phyloP scores from a whole-genome alignment of 164 flowering plant genomes.

The Amborella trichopoda region DNA sequence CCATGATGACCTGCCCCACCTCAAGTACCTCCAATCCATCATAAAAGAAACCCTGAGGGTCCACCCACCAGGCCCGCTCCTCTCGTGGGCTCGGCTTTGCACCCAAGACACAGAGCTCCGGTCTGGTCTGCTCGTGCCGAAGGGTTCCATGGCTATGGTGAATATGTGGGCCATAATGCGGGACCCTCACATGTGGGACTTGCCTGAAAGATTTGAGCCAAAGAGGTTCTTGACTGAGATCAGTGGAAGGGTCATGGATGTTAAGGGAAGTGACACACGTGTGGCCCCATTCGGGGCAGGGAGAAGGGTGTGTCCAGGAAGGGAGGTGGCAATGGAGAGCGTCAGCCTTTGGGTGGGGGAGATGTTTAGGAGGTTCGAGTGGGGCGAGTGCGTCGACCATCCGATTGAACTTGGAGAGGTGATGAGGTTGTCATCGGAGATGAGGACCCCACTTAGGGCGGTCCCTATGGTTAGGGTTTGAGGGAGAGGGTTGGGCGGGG shows the following conservation, averaged over 20 bases:
- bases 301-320: slow-evolving; percentile 50
- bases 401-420: slow-evolving; percentile 33
- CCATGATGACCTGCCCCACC: not conserved
- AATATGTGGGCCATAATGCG: slow-evolving; percentile 64
- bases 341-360: slow-evolving; percentile 47
- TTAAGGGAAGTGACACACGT: slow-evolving; percentile 33
- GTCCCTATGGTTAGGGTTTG: no score
- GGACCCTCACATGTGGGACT: slow-evolving; percentile 29
- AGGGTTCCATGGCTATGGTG: slow-evolving; percentile 43
- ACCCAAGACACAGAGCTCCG: slow-evolving; percentile 35
- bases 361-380: slow-evolving; percentile 27
- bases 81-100: slow-evolving; percentile 58
- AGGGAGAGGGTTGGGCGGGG: no score
- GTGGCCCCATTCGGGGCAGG: slow-evolving; percentile 63
- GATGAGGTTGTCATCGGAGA: slow-evolving; percentile 40
- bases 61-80: slow-evolving; percentile 66
- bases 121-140: slow-evolving; percentile 38
- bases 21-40: not conserved
- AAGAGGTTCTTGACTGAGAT: slow-evolving; percentile 29
- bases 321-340: slow-evolving; percentile 32
- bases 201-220: slow-evolving; percentile 28
- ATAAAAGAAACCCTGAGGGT: slow-evolving; percentile 25
- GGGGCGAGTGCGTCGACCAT: slow-evolving; percentile 14
- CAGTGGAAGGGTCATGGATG: slow-evolving; percentile 22
- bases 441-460: slow-evolving; percentile 32